Evolutionary conservation across 495 filamentous ascomycete species (phyloP), one percentile per base, ranked within the genome.

Genomic region (Xylaria acuta): DNA sequence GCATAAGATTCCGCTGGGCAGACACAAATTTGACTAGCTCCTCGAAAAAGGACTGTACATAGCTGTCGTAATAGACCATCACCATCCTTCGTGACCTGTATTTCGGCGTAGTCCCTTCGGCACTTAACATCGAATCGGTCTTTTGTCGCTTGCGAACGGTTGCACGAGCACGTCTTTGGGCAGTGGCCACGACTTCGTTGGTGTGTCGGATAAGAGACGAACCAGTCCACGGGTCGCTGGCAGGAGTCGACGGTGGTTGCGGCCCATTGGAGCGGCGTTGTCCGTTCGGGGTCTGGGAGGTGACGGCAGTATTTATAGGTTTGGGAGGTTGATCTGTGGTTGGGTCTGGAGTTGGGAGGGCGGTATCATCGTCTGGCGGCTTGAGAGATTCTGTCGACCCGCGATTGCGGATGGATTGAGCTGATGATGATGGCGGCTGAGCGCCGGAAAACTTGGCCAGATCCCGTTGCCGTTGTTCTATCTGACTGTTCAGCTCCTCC

Each of bases 1-100:
- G 90, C 73, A 97, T 88, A 71, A 91, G 87, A 81, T 96, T 97
- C 73, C 94, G 86, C 49, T 92, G 90, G n/a, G 88, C 86, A 56
- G 91, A 92, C 58, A 97, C 92, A 69, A 90, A 88, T 70, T 92
- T 92, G 60, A 96, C 94, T 40, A 97, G 82, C 62, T 89, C 84
- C 77, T 97, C 94, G 70, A 97, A 93, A 7, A 88, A 86, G 43
- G 89, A 87, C 77, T 97, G 94, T 14, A 94, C 91, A 69, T 93
- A 90, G 75, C 92, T 92, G 78, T 97, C 94, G 79, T 97, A 97
- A 79, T 94, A 92, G 53, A 97, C 92, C 36, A 95, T 90, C 68
- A 97, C 90, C 88, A 94, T 94, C 72, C 88, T 90, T 67, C 92
- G 88, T 16, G 88, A 90, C 68, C 93, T 90, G 78, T 91, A 93